phyloP scores from a whole-genome alignment of 768 basidiomycete genomes.

The Boletellus sp. region DNA sequence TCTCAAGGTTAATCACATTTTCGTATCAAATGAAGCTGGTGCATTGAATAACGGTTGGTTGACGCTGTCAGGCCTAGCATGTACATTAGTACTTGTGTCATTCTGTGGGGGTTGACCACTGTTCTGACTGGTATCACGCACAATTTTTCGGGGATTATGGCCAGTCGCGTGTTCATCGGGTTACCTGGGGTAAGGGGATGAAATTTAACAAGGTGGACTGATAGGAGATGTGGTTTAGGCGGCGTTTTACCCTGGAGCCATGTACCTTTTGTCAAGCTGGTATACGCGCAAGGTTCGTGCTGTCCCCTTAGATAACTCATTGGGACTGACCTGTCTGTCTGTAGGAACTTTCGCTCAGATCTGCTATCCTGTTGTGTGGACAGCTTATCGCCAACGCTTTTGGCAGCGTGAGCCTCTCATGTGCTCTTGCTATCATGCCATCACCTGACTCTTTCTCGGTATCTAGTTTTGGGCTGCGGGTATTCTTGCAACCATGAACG shows the following conservation, averaged over 20 bases:
- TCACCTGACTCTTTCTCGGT: neutral
- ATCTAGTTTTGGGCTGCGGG: slow-evolving; percentile 66
- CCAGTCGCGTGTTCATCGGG: slow-evolving; percentile 59
- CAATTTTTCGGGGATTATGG: slow-evolving; percentile 53
- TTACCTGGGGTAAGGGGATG: slow-evolving; percentile 46
- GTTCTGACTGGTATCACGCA: slow-evolving; percentile 58
- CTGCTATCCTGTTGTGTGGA: slow-evolving; percentile 57
- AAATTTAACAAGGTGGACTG: neutral
- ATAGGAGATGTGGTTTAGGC: slow-evolving; percentile 31
- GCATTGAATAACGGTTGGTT: neutral
- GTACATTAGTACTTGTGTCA: slow-evolving; percentile 59
- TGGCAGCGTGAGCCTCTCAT: slow-evolving; percentile 45
- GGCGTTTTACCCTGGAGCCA: slow-evolving; percentile 61
- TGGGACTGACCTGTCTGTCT: neutral
- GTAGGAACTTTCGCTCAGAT: slow-evolving; percentile 64
- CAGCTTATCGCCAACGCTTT: slow-evolving; percentile 63
- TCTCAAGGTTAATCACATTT: slow-evolving; percentile 39
- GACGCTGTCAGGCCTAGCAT: slow-evolving; percentile 46
- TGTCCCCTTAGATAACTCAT: neutral
- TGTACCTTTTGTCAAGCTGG: slow-evolving; percentile 33
- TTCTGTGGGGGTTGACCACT: slow-evolving; percentile 63
- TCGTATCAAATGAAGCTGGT: neutral
- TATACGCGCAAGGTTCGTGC: slow-evolving; percentile 20
- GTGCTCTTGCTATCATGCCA: neutral
- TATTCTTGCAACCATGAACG: slow-evolving; percentile 67